phyloP scores from a whole-genome alignment of 208 protist genomes.

The Wallacemonas collosoma region DNA sequence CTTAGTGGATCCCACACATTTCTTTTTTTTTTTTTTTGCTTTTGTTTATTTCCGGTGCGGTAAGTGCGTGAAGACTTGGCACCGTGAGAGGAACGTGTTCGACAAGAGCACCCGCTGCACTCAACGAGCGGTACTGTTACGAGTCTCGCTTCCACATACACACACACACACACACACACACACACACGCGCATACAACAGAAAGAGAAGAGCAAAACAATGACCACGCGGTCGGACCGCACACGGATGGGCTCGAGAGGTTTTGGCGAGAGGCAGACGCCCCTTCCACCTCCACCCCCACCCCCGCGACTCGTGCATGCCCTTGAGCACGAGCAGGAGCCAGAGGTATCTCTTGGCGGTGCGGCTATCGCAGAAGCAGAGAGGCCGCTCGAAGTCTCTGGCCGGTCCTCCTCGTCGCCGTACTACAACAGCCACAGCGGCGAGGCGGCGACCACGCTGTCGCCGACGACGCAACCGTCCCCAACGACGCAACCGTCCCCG shows the following conservation, averaged over 20 bases:
- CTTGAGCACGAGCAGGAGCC: not conserved
- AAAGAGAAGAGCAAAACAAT: too few species aligned
- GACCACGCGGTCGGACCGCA: too few species aligned
- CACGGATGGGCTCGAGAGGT: too few species aligned
- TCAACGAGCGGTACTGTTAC: too few species aligned
- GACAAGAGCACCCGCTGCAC: too few species aligned
- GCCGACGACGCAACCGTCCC: too few species aligned
- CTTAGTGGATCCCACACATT: not conserved
- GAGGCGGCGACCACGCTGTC: not conserved
- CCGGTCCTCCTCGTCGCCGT: not conserved
- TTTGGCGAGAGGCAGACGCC: not conserved
- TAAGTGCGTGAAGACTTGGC: too few species aligned
- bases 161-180: too few species aligned
- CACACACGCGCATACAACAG: too few species aligned
- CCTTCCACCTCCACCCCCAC: not conserved
- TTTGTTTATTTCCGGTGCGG: not conserved
- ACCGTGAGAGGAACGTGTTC: too few species aligned
- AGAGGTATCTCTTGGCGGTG: not conserved
- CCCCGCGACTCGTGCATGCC: not conserved
- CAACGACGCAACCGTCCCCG: too few species aligned
- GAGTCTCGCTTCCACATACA: too few species aligned
- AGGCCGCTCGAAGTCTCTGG: not conserved
- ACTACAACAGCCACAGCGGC: not conserved
- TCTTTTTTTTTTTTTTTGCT: conserved; percentile 12
- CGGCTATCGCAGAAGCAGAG: not conserved